phyloP scores from a whole-genome alignment of 805 yeast genomes.

The Cyberlindnera samutprakarnensis region DNA sequence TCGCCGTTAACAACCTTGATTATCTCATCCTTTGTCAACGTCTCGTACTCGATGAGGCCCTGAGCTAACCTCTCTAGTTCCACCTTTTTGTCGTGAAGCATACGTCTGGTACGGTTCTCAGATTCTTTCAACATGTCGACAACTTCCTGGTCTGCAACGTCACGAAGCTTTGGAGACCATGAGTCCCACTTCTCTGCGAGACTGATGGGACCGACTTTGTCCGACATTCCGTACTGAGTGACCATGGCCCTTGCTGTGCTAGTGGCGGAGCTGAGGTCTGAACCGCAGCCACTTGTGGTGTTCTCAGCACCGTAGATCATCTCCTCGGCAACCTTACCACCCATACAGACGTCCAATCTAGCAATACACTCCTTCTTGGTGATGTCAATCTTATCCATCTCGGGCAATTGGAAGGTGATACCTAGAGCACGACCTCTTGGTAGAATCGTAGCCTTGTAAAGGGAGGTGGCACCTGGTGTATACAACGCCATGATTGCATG shows the following conservation, averaged over 20 bases:
- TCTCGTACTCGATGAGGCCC: slow-evolving; percentile 92
- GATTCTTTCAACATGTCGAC: slow-evolving; percentile 65
- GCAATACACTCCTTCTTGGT: slow-evolving; percentile 87
- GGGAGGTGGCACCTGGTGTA: slow-evolving; percentile 89
- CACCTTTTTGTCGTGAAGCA: slow-evolving; percentile 51
- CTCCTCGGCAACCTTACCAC: slow-evolving; percentile 97
- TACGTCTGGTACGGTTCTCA: slow-evolving; percentile 68
- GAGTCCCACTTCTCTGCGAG: slow-evolving; percentile 88
- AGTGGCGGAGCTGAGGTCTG: slow-evolving; percentile 87
- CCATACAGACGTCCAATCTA: slow-evolving; percentile 95
- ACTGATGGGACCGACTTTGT: slow-evolving; percentile 85
- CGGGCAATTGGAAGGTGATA: slow-evolving; percentile 94
- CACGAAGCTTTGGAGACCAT: slow-evolving; percentile 87
- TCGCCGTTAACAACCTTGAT: slow-evolving; percentile 81
- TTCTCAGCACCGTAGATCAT: slow-evolving; percentile 83
- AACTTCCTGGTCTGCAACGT: slow-evolving; percentile 90
- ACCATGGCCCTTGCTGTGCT: slow-evolving; percentile 95
- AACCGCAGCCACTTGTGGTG: slow-evolving; percentile 92
- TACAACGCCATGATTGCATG: slow-evolving; percentile 97
- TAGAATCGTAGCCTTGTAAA: slow-evolving; percentile 92
- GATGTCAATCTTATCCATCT: slow-evolving; percentile 94
- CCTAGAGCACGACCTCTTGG: slow-evolving; percentile 98
- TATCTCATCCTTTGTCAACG: slow-evolving; percentile 86
- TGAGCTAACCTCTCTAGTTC: slow-evolving; percentile 87
- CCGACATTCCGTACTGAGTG: slow-evolving; percentile 94